Base-by-base conservation (phyloP, 2,329 filamentous ascomycete genomes). In the Cryphonectria naterciae region DNA sequence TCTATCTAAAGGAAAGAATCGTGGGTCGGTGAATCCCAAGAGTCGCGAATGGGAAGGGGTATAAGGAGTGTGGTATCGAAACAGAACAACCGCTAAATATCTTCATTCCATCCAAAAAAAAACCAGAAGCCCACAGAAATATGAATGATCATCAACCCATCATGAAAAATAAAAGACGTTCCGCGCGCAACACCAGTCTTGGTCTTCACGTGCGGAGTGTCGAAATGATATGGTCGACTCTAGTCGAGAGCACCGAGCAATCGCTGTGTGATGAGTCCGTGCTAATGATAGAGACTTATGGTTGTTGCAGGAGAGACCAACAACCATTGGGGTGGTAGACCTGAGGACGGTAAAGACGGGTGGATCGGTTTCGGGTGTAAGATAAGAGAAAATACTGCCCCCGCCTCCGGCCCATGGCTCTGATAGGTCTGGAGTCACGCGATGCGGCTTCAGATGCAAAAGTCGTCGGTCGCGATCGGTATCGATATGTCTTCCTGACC, bases 21-120 rank as follows among this genome's bases (percentile, higher is more conserved):
- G 43, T 62, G 56, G 69, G 71, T 71, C 60, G 66, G 69, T 68
- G 32, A 35, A 43, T 60, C 69, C 65, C 67, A 61, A 19, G 58
- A 69, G 61, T 63, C 49, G 62, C 61, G 67, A 56, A 61, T 64
- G 65, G 69, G 37, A 6, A 17, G 41, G 43, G 68, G 67, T 68
- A 68, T 71, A 73, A 73, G 63, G 71, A 73, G 71, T 64, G 71
- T 73, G 69, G 62, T 72, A 72, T 70, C 68, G 58, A 70, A 70
- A 49, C 62, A 68, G 46, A 65, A 65, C 52, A 65, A 41, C 63
- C 56, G 65, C 61, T 70, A 43, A 19, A 62, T 43, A 60, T 67
- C 35, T 62, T 56, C 58, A 52, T 52, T 49, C 54, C 66, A 61
- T 66, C 68, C 67, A 35, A 67, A 43, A 35, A 67, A 43, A 68